Conservation (phyloP, 768 basidiomycete genomes). For the Rossbeevera mucosa region DNA sequence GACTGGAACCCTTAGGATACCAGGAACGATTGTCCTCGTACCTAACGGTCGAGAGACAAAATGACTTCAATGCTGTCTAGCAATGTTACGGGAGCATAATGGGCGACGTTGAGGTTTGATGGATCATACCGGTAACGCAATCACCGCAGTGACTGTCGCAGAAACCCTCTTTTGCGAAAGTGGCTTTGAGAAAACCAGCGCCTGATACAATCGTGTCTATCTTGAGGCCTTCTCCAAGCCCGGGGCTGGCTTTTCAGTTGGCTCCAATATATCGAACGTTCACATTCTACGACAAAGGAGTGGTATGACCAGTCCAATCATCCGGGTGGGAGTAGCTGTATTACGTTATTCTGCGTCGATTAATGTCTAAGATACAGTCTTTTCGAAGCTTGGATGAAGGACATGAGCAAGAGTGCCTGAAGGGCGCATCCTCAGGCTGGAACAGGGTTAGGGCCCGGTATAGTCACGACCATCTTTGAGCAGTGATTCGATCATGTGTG, state of each 20-base stretch:
- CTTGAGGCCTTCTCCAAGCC: constrained; percentile 59
- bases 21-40: background rate
- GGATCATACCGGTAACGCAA: constrained; percentile 19
- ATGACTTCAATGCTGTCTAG: constrained; percentile 3
- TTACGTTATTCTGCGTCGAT: constrained; percentile 36
- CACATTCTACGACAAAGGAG: constrained; percentile 61
- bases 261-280: constrained; percentile 49
- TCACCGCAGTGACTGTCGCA: constrained; percentile 28
- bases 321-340: constrained; percentile 53
- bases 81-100: background rate
- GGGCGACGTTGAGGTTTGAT: background rate
- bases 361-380: too few species aligned
- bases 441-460: constrained; percentile 57
- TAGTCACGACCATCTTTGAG: constrained; percentile 92
- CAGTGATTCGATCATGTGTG: constrained; percentile 87
- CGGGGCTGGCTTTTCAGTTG: constrained; percentile 46
- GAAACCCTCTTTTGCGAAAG: constrained; percentile 30
- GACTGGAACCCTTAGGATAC: background rate
- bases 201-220: constrained; percentile 46
- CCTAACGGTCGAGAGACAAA: constrained; percentile 36
- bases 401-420: constrained; percentile 60
- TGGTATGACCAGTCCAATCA: constrained; percentile 62
- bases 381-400: constrained; percentile 42
- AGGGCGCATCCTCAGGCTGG: constrained; percentile 64
- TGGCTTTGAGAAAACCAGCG: constrained; percentile 35